These are phyloP conservation scores for Acacia acuminata DNA, from an alignment of 306 rosid species.

Conservation along the genomic window DNA sequence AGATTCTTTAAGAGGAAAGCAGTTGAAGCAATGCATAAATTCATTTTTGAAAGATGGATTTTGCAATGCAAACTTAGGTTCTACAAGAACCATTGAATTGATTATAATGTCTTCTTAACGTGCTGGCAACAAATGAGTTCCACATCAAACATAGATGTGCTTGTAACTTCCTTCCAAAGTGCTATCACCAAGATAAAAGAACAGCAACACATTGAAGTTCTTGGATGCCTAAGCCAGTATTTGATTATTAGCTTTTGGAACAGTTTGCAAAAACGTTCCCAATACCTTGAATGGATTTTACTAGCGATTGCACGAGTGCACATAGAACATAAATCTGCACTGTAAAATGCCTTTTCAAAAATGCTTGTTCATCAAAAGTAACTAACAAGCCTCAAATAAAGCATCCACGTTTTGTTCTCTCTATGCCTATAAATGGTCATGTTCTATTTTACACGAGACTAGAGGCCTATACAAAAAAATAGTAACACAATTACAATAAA, in stretches of 20 bases:
- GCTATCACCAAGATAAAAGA: too few relatives aligned
- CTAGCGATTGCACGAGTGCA: background rate
- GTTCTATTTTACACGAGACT: background rate
- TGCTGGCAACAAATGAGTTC: background rate
- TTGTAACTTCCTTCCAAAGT: background rate
- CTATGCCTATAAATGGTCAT: background rate
- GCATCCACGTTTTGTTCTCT: background rate
- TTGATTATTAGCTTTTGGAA: background rate
- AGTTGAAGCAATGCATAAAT: constrained; percentile 11
- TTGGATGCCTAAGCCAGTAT: background rate
- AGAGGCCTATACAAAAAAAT: constrained; percentile 14
- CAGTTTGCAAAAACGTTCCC: background rate
- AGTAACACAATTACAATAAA: background rate
- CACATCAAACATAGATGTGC: background rate
- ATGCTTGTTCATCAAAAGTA: background rate
- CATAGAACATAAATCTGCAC: background rate
- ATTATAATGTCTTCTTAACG: background rate
- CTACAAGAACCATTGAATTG: background rate
- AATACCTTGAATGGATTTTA: background rate
- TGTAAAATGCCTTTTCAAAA: background rate
- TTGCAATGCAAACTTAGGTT: too few relatives aligned
- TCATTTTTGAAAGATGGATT: background rate
- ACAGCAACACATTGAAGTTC: background rate
- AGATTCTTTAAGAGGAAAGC: background rate
- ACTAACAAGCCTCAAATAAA: background rate